A percentile compares a stretch with the other conserved stretches of the same genome.
Conservation (phyloP, 257 asterid species). For the Jacaranda copaia region DNA sequence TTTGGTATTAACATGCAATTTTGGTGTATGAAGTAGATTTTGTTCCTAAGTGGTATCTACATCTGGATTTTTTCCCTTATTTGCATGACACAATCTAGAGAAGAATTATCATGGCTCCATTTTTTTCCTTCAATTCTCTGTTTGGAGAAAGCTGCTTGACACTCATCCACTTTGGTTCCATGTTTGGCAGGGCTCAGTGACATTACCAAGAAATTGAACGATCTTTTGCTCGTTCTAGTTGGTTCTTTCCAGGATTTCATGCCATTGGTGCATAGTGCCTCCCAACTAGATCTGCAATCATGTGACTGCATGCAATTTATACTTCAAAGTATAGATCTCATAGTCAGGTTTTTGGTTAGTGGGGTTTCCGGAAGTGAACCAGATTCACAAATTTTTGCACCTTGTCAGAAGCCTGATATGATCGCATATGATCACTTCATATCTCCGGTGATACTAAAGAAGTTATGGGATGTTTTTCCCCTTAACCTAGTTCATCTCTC, state of each 20-base stretch:
- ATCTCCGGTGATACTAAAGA: constrained; percentile 58
- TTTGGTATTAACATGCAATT: constrained; percentile 5
- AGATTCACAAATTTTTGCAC: constrained; percentile 40
- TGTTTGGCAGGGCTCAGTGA: constrained; percentile 64
- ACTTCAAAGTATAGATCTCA: constrained; percentile 79
- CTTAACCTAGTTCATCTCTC: constrained; percentile 56
- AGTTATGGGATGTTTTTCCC: constrained; percentile 87
- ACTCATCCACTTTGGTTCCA: constrained; percentile 28
- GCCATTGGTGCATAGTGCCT: constrained; percentile 52
- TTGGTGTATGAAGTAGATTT: constrained; percentile 16
- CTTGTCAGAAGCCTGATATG: constrained; percentile 39
- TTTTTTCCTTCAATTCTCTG: constrained; percentile 18
- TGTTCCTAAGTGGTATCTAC: neutral
- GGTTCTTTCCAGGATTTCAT: constrained; percentile 71
- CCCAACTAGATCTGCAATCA: constrained; percentile 65
- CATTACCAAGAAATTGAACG: constrained; percentile 58
- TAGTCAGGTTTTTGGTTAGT: constrained; percentile 53
- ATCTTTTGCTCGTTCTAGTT: constrained; percentile 78
- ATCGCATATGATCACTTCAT: constrained; percentile 43
- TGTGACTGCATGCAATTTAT: constrained; percentile 77
- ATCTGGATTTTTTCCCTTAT: constrained; percentile 13
- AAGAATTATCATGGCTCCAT: neutral
- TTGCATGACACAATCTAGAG: constrained; percentile 16
- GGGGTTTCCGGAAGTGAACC: constrained; percentile 44
- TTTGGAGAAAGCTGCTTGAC: constrained; percentile 19